Evolutionary conservation across 495 filamentous ascomycete genomes (phyloP), one percentile per base, ranked within the genome.

Genomic region (Penicillium psychrofluorescens): DNA sequence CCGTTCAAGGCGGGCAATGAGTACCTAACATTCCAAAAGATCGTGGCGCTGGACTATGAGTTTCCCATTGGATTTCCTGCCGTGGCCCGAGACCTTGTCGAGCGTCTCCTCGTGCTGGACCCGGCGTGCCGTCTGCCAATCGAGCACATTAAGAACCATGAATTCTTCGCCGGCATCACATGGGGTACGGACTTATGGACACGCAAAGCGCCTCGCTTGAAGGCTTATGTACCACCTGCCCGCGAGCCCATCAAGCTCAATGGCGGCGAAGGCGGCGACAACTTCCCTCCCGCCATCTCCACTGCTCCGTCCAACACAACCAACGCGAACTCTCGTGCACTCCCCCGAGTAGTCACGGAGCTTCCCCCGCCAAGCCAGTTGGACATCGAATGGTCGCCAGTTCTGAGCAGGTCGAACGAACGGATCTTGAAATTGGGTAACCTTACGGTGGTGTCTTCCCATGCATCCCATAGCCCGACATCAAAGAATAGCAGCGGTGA

Each of bases 301-400:
- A 63, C 71, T 9, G 67, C 74, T 28, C 51, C 78, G 7, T 74
- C 73, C 11, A 61, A 61, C 28, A 46, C 52, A n/a, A 53, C 56
- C 15, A 57, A 44, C 43, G 58, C 72, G 22, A 74, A 65, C 40
- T 58, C 66, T 4, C 70, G 80, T 35, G 75, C 79, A 16, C 82
- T 88, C 14, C 83, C 90, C 9, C 77, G 90, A 46, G 80, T 96
- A 34, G 92, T 97, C 44, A 97, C 94, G 2, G 94, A 99, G 60
- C 73, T 99, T 22, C 90, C 94, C 2, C 90, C 94, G 29, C 94
- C 94, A 8, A 95, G 85, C 44, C 94, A 99, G 61, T 73, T 99
- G 11, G 94, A 99, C 63, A 95, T 99, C 45, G 94, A 97, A 65
- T 99, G 94, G 94, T 96, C 91, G 2, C 94, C 94, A 8, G 94